Evolutionary conservation across 1,284 basidiomycete species (phyloP).

Genomic region (Puccinia horiana): DNA sequence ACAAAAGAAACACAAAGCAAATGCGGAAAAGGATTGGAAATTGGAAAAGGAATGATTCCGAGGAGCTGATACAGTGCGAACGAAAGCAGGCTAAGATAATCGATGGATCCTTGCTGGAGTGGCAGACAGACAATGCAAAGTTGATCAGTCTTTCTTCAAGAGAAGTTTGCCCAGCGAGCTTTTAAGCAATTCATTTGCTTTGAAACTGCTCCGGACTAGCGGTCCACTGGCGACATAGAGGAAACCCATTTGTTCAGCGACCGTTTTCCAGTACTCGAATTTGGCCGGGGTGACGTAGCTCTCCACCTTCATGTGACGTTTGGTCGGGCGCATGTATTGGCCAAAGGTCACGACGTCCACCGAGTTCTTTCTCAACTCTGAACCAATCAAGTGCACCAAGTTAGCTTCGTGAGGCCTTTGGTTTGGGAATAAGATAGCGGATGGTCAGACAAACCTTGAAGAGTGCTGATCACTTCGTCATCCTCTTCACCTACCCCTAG

Average conservation of each 20-base stretch:
- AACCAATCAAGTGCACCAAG: slow-evolving; percentile 32
- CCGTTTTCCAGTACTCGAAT: slow-evolving; percentile 85
- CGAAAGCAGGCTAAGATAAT: background rate
- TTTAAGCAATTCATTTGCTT: slow-evolving; percentile 65
- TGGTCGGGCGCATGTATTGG: slow-evolving; percentile 99
- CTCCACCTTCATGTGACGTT: slow-evolving; percentile 98
- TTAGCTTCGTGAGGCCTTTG: background rate
- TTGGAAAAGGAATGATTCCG: background rate
- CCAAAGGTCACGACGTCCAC: slow-evolving; percentile 99
- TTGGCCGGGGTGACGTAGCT: slow-evolving; percentile 91
- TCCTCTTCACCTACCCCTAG: slow-evolving; percentile 90
- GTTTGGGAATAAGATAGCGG: background rate
- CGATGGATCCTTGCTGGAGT: background rate
- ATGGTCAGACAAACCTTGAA: slow-evolving; percentile 68
- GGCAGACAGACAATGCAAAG: background rate
- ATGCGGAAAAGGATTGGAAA: background rate
- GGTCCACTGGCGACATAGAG: slow-evolving; percentile 96
- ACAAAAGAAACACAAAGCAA: background rate
- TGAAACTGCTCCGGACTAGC: slow-evolving; percentile 92
- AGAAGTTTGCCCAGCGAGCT: slow-evolving; percentile 52
- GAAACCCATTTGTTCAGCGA: slow-evolving; percentile 92
- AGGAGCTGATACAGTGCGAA: background rate
- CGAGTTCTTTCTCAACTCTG: slow-evolving; percentile 79
- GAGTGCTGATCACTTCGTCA: slow-evolving; percentile 77
- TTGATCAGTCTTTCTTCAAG: slow-evolving; percentile 38